Conservation (phyloP, 495 filamentous ascomycete genomes). For the Trichocladium antarcticum region DNA sequence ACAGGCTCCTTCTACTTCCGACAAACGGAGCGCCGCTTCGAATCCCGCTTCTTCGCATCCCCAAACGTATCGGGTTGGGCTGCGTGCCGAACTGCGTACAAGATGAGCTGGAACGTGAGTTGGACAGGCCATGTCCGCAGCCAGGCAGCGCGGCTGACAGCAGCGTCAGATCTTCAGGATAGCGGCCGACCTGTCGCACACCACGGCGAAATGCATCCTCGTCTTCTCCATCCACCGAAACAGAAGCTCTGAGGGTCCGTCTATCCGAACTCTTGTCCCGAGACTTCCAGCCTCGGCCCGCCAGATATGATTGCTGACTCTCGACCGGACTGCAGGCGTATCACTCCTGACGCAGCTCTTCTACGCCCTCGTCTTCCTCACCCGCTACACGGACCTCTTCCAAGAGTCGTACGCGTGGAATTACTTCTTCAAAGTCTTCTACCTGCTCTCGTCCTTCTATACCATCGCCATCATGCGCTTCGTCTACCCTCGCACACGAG, state of each 20-base stretch:
- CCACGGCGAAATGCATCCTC: constrained; percentile 74
- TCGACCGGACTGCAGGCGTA: constrained; percentile 47
- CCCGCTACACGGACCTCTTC: constrained; percentile 81
- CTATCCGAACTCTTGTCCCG: background rate
- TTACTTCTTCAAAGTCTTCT: constrained; percentile 74
- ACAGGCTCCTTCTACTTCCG: background rate
- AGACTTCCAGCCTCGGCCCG: too few relatives aligned
- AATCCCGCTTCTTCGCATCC: background rate
- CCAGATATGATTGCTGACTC: constrained; percentile 13
- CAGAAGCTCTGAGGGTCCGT: constrained; percentile 71
- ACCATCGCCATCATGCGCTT: constrained; percentile 79
- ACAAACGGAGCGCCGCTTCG: background rate
- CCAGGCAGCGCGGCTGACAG: background rate
- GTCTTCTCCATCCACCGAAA: constrained; percentile 87
- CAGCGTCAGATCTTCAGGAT: constrained; percentile 57
- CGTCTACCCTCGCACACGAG: constrained; percentile 75
- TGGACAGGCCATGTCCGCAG: background rate
- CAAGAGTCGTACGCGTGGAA: constrained; percentile 45
- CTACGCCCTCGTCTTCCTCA: constrained; percentile 75
- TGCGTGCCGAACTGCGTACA: background rate
- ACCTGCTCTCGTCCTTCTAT: constrained; percentile 74
- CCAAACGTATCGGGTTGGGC: background rate
- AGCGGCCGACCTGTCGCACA: constrained; percentile 71
- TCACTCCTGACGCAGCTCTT: constrained; percentile 90
- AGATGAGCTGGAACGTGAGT: constrained; percentile 7